Percentiles rank a stretch among this genome's conserved stretches.
These are phyloP conservation scores for Suillus brevipes DNA, from an alignment of 768 basidiomycete species.

Conservation along the genomic window DNA sequence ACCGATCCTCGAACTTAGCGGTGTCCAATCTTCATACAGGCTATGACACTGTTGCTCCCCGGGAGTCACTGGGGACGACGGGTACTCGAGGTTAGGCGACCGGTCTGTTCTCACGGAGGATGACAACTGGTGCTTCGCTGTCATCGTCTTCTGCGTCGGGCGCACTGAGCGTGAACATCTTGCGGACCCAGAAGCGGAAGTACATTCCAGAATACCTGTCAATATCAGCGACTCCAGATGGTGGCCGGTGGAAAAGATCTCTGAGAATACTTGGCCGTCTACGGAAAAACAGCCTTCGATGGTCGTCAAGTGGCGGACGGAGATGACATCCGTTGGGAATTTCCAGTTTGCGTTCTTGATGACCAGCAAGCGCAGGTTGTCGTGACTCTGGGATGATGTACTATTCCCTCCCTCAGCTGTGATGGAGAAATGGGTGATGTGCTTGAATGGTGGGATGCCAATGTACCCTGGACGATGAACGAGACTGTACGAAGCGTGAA, in stretches of 20 bases:
- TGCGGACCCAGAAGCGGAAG: conserved; percentile 78
- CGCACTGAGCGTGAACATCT: conserved; percentile 65
- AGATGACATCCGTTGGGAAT: conserved; percentile 54
- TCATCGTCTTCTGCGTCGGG: conserved; percentile 19
- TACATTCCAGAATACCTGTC: conserved; percentile 47
- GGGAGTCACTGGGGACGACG: not conserved
- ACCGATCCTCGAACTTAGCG: not conserved
- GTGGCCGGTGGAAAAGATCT: conserved; percentile 59
- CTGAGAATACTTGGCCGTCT: conserved; percentile 52
- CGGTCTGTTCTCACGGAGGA: conserved; percentile 70
- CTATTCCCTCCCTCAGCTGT: conserved; percentile 44
- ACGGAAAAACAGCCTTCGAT: conserved; percentile 56
- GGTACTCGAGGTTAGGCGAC: not conserved
- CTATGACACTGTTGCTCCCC: not conserved
- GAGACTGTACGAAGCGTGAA: conserved; percentile 15
- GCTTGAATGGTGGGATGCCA: conserved; percentile 48
- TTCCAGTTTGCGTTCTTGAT: conserved; percentile 57
- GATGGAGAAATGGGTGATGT: conserved; percentile 61
- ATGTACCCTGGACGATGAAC: conserved; percentile 47
- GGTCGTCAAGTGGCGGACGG: conserved; percentile 62
- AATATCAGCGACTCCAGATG: conserved; percentile 65
- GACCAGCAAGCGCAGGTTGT: conserved; percentile 52
- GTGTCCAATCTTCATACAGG: not conserved
- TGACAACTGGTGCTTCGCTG: conserved; percentile 37
- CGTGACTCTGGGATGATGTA: conserved; percentile 46